Percentiles rank a stretch among this genome's conserved stretches.
Evolutionary conservation across 371 early-diverging fungal species (phyloP).

Genomic region (Mucor racemosus): DNA sequence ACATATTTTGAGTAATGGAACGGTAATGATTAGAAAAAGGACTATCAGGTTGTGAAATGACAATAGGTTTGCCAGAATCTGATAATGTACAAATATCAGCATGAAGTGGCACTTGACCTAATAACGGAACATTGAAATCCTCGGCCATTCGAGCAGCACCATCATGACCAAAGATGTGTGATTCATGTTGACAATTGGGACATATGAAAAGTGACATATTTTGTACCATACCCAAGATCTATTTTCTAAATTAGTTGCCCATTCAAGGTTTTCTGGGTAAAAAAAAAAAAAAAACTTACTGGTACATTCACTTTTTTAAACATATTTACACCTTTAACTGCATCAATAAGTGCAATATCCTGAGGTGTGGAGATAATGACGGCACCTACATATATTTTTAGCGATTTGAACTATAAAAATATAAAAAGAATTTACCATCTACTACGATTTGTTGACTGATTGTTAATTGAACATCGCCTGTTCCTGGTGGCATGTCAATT

Average conservation of each 20-base stretch:
- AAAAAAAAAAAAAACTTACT: constrained; percentile 51
- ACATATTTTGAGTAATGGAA: constrained; percentile 64
- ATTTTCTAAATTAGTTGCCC: background rate
- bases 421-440: constrained; percentile 53
- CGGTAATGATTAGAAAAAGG: constrained; percentile 64
- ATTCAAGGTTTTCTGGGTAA: background rate
- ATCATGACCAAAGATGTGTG: constrained; percentile 81
- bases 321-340: constrained; percentile 82
- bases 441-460: constrained; percentile 82
- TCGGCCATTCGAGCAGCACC: constrained; percentile 67
- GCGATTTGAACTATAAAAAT: background rate
- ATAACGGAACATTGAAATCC: constrained; percentile 64
- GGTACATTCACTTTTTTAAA: constrained; percentile 83
- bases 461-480: constrained; percentile 89
- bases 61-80: constrained; percentile 82
- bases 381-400: constrained; percentile 55
- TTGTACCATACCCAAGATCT: constrained; percentile 89
- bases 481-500: constrained; percentile 94
- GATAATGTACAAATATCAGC: constrained; percentile 73
- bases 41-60: constrained; percentile 70
- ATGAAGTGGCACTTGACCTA: constrained; percentile 84
- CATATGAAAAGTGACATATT: constrained; percentile 90
- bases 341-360: constrained; percentile 86
- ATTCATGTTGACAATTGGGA: constrained; percentile 77
- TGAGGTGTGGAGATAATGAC: constrained; percentile 92